Percentiles rank a stretch among this genome's conserved stretches.
These are phyloP conservation scores for Cyberlindnera xylosilytica DNA, from an alignment of 805 yeast species.

Conservation along the genomic window DNA sequence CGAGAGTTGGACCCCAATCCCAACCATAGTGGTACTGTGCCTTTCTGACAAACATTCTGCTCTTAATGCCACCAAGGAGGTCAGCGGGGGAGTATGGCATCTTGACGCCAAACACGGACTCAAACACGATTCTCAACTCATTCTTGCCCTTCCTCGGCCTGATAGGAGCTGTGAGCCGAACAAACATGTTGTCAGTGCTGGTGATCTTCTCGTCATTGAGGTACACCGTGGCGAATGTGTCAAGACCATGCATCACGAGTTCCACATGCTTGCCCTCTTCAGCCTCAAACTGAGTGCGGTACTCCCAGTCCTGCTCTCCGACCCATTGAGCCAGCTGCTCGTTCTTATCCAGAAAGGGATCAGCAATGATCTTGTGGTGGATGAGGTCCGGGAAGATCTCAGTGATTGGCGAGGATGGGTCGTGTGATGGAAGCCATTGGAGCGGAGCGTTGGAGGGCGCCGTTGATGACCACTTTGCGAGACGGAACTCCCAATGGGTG, in stretches of 20 bases:
- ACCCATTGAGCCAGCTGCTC: constrained; percentile 49
- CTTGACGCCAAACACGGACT: constrained; percentile 35
- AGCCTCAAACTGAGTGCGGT: constrained; percentile 28
- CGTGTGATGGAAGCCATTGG: constrained; percentile 12
- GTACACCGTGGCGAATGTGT: constrained; percentile 21
- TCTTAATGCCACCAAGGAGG: constrained; percentile 35
- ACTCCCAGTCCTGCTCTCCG: constrained; percentile 49
- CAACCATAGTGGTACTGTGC: constrained; percentile 56
- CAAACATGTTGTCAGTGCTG: constrained; percentile 44
- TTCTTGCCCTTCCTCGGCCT: constrained; percentile 23
- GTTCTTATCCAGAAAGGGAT: constrained; percentile 43
- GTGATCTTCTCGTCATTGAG: constrained; percentile 37
- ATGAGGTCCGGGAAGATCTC: constrained; percentile 44
- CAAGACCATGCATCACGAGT: constrained; percentile 28
- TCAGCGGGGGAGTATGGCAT: constrained; percentile 25
- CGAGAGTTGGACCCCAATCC: constrained; percentile 50
- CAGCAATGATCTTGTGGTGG: constrained; percentile 36
- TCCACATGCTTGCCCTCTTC: constrained; percentile 1
- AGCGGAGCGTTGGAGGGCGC: neutral
- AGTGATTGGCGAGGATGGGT: constrained; percentile 14
- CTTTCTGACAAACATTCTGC: constrained; percentile 44
- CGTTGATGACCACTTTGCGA: neutral
- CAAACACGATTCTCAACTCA: constrained; percentile 34
- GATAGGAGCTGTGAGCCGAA: constrained; percentile 32
- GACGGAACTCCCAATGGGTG: constrained; percentile 15